Conservation (phyloP, 2,329 filamentous ascomycete genomes). For the Botrytis pseudocinerea region DNA sequence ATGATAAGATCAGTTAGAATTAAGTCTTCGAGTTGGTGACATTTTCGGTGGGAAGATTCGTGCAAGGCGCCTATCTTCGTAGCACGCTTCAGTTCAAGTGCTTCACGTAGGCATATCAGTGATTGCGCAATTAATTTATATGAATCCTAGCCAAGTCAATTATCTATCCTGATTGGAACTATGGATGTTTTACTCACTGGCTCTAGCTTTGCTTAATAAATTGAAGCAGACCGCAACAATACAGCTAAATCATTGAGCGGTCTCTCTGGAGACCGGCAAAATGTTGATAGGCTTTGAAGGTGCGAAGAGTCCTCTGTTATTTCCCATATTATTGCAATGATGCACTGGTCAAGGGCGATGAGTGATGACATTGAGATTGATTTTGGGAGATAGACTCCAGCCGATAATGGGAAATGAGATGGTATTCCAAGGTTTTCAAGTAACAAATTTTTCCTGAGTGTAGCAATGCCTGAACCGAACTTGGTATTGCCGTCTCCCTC, state of each 20-base stretch:
- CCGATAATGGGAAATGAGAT: not conserved
- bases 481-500: not conserved
- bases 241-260: not conserved
- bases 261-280: not conserved
- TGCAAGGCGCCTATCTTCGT: not conserved
- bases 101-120: not conserved
- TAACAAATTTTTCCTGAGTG: not conserved
- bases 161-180: not conserved
- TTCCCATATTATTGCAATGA: not conserved
- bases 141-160: not conserved
- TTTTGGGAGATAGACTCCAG: not conserved
- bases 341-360: not conserved
- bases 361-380: not conserved
- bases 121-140: not conserved
- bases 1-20: conserved; percentile 98
- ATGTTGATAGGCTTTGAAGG: not conserved
- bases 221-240: not conserved
- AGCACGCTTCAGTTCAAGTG: not conserved
- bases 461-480: not conserved
- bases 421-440: not conserved
- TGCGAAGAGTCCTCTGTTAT: not conserved
- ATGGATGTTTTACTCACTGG: not conserved
- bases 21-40: conserved; percentile 64
- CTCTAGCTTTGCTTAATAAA: not conserved
- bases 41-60: not conserved